A percentile compares a stretch with the other conserved stretches of the same genome.
These are phyloP conservation scores for Bryopsis sp. DNA, from an alignment of 139 green algal genomes.

Conservation along the genomic window DNA sequence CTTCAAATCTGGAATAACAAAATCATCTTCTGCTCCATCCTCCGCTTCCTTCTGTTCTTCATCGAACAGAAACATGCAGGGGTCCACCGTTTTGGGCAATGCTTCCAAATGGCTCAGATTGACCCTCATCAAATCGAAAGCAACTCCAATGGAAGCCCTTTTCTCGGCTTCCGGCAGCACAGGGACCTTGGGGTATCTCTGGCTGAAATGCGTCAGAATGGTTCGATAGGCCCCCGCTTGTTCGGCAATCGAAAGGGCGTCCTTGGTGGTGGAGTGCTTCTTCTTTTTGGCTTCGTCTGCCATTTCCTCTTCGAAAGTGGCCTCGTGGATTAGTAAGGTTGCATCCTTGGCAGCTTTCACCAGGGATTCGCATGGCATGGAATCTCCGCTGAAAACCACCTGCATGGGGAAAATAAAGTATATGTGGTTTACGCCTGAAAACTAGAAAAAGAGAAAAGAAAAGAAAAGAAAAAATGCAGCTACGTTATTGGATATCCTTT, in stretches of 20 bases:
- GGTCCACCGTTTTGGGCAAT: constrained; percentile 27
- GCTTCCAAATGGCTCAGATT: constrained; percentile 55
- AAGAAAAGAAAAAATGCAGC: too few species aligned
- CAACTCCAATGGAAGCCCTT: constrained; percentile 47
- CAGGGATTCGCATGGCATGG: constrained; percentile 39
- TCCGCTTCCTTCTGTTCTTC: constrained; percentile 25
- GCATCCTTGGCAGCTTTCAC: constrained; percentile 61
- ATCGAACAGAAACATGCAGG: constrained; percentile 34
- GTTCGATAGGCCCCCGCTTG: constrained; percentile 72
- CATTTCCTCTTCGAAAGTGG: constrained; percentile 92
- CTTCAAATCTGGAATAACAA: neutral
- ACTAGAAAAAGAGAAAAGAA: too few species aligned
- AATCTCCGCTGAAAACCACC: constrained; percentile 45
- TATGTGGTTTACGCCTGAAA: too few species aligned
- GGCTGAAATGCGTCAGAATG: constrained; percentile 95
- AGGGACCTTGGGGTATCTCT: constrained; percentile 73
- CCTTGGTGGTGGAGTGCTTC: constrained; percentile 76
- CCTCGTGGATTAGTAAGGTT: constrained; percentile 92
- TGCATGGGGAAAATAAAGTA: too few species aligned
- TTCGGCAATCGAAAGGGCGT: constrained; percentile 60
- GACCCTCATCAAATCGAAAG: constrained; percentile 94
- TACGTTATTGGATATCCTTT: too few species aligned
- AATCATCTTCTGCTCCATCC: constrained; percentile 16
- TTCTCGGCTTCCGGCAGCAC: constrained; percentile 27
- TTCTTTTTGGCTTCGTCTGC: constrained; percentile 77